Base-by-base conservation (phyloP, 345 rosid species). In the Hypericum androsaemum region DNA sequence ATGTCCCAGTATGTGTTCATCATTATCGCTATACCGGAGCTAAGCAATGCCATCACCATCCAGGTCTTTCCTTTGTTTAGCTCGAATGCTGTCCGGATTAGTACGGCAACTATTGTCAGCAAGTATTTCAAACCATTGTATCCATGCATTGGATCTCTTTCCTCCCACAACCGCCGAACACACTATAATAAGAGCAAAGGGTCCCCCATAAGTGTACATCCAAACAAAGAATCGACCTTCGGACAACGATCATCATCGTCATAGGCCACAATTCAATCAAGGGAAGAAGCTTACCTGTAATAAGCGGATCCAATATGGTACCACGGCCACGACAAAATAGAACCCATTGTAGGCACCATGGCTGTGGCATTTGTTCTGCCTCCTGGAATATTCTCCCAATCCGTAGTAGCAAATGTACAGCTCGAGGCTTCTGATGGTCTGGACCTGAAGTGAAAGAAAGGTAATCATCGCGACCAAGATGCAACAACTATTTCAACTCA, bases 331-430 rank as follows among this genome's bases (percentile, higher is more conserved):
- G 0, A 75, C 48, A 57, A 74, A 81, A 60, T 81, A 83, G 52
- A 87, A 77, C 50, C 57, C 77, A 61, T 74, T 78, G 50, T 83
- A 83, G 57, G 70, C 67, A 10, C 84, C 81, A 50, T 73, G 74
- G 36, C 66, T 77, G 35, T 81, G 84, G 61, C 89, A 87, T 60
- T 72, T 79, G 62, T 69, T 63, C 65, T 73, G 80, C 53, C 87
- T 74, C 55, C 58, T 65, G 14, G 74, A 63, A 60, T 61, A 67
- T 52, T 77, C 88, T 38, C 86, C 86, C 61, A 76, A 68, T 28
- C 84, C 80, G 49, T 83, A 79, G 68, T 81, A 83, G 74, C 89
- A 87, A 52, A 87, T 62, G 65, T 81, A 83, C 61, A 86, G 71
- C 59, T 79, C 88, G 37, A 83, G 58, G 58, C 88, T 64, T 50